Percentiles rank a stretch among this genome's conserved stretches.
Evolutionary conservation across 2,329 filamentous ascomycete genomes (phyloP).

Genomic region (Paracoccidioides brasiliensis): DNA sequence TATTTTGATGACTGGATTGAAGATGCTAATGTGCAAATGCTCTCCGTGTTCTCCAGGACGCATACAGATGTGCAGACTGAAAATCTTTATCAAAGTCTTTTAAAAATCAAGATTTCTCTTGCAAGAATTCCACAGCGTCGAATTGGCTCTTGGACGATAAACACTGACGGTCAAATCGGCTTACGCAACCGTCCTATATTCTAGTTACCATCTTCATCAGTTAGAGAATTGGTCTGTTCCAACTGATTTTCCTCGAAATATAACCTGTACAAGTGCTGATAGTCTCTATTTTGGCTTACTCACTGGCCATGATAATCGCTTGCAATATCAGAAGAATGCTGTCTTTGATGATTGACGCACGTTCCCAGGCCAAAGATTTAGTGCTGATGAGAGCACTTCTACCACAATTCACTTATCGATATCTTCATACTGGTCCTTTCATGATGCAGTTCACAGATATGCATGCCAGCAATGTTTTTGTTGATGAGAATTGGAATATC

Average conservation of each 20-base stretch:
- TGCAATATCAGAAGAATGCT: slow-evolving; percentile 15
- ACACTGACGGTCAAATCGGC: slow-evolving; percentile 11
- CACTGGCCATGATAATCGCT: slow-evolving; percentile 14
- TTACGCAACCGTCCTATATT: slow-evolving; percentile 15
- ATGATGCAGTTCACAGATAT: slow-evolving; percentile 25
- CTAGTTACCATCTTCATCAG: slow-evolving; percentile 8
- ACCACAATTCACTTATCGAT: slow-evolving; percentile 16
- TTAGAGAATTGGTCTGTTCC: slow-evolving; percentile 16
- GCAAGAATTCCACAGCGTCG: slow-evolving; percentile 7
- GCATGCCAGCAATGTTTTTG: slow-evolving; percentile 14
- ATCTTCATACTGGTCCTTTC: slow-evolving; percentile 21
- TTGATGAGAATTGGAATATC: slow-evolving; percentile 22
- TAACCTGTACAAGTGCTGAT: slow-evolving; percentile 14
- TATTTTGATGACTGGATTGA: slow-evolving; percentile 10
- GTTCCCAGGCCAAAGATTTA: slow-evolving; percentile 9
- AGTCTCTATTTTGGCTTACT: slow-evolving; percentile 15
- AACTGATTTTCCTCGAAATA: slow-evolving; percentile 12
- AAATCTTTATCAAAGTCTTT: slow-evolving; percentile 12
- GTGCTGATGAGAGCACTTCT: slow-evolving; percentile 18
- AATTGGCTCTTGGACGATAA: slow-evolving; percentile 15
- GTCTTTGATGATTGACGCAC: slow-evolving; percentile 1
- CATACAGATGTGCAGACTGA: slow-evolving; percentile 9
- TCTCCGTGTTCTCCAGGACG: slow-evolving; percentile 4
- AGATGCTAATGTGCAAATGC: slow-evolving; percentile 3
- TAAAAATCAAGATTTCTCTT: slow-evolving; percentile 10